Evolutionary conservation across 345 rosid genomes (phyloP).

Genomic region (Bruguiera sexangula): DNA sequence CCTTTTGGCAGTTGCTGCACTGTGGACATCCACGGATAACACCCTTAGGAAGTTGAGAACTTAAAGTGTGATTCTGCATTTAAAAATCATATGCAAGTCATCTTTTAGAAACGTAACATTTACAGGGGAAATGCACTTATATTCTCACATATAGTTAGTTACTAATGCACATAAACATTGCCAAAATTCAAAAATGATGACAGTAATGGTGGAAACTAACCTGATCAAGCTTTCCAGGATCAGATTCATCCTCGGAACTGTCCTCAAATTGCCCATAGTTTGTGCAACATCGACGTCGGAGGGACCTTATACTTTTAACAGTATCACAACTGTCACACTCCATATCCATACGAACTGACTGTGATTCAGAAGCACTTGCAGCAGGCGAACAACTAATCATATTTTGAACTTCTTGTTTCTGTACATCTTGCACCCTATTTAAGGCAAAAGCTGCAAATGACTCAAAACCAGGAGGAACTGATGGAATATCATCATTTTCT

Average conservation of each 20-base stretch:
- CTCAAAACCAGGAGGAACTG: conserved; percentile 97
- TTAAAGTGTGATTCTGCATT: conserved; percentile 45
- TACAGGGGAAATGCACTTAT: background rate
- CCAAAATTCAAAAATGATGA: too few species aligned
- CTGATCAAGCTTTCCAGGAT: conserved; percentile 28
- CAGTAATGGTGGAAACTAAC: too few species aligned
- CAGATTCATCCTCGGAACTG: conserved; percentile 51
- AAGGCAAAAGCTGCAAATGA: conserved; percentile 68
- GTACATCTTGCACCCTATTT: conserved; percentile 43
- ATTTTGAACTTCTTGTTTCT: conserved; percentile 33
- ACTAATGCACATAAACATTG: too few species aligned
- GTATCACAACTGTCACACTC: conserved; percentile 34
- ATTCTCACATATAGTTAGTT: too few species aligned
- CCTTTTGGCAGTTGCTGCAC: conserved; percentile 91
- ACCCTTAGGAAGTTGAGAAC: conserved; percentile 68
- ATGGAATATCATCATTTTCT: conserved; percentile 79
- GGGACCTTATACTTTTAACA: conserved; percentile 43
- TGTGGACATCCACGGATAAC: conserved; percentile 73
- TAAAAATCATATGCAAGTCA: too few species aligned
- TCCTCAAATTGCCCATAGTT: conserved; percentile 45
- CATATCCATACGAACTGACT: conserved; percentile 40
- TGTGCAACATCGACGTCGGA: conserved; percentile 59
- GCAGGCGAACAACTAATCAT: conserved; percentile 35
- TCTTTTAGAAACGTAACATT: background rate
- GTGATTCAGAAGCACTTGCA: conserved; percentile 41